Evolutionary conservation across 2,329 filamentous ascomycete species (phyloP).

Genomic region (Sporothrix variecibatus): DNA sequence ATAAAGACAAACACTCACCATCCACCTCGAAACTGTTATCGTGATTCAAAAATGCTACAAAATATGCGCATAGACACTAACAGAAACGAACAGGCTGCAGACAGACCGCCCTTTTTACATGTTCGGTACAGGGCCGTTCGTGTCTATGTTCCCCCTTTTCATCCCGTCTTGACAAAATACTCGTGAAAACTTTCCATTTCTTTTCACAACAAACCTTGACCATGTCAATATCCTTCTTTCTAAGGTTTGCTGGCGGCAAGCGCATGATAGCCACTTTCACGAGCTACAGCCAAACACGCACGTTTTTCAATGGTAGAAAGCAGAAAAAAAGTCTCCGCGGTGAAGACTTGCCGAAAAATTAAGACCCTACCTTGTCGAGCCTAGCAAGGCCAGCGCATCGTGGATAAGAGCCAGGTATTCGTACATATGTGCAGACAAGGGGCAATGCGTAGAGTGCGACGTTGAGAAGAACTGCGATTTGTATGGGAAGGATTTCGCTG

Average conservation of each 20-base stretch:
- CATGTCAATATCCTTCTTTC: background rate
- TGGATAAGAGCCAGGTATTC: too few relatives aligned
- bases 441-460: background rate
- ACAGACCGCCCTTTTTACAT: background rate
- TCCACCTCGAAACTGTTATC: background rate
- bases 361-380: background rate
- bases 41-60: background rate
- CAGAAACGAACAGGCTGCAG: background rate
- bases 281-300: background rate
- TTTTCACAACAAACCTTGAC: background rate
- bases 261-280: background rate
- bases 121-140: background rate
- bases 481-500: background rate
- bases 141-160: background rate
- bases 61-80: background rate
- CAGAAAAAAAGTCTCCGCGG: background rate
- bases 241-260: background rate
- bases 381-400: background rate
- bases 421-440: too few relatives aligned
- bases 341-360: background rate
- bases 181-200: background rate
- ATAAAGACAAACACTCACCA: background rate
- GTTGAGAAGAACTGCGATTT: background rate
- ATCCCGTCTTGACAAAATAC: background rate
- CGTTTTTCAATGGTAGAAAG: background rate